phyloP scores from a whole-genome alignment of 164 flowering plant genomes.

The Macadamia integrifolia region DNA sequence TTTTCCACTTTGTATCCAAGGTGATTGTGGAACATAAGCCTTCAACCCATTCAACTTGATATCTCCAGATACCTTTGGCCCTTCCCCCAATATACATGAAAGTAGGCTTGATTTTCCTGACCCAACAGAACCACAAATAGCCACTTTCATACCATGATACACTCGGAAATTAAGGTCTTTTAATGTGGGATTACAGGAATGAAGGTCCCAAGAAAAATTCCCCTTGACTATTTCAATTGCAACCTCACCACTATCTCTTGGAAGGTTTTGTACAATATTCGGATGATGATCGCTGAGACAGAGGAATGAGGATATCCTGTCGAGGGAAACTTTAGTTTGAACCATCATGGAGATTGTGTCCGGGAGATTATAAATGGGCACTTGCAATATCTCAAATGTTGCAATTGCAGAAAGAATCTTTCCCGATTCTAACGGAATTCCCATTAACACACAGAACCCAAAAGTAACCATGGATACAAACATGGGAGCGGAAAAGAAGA shows the following conservation, averaged over 20 bases:
- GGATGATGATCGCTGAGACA: slow-evolving; percentile 44
- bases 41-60: too few species aligned
- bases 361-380: slow-evolving; percentile 62
- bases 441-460: too few species aligned
- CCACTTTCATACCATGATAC: slow-evolving; percentile 42
- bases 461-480: too few species aligned
- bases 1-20: slow-evolving; percentile 19
- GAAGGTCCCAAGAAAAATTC: slow-evolving; percentile 23
- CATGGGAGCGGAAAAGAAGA: too few species aligned
- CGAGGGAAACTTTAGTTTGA: slow-evolving; percentile 14
- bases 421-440: background rate
- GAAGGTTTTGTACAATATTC: slow-evolving; percentile 46
- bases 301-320: slow-evolving; percentile 56
- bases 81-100: too few species aligned
- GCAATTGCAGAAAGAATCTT: slow-evolving; percentile 30
- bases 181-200: slow-evolving; percentile 29
- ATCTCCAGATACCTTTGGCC: too few species aligned
- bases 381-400: slow-evolving; percentile 36
- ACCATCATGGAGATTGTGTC: slow-evolving; percentile 20
- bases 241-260: slow-evolving; percentile 30
- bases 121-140: slow-evolving; percentile 30
- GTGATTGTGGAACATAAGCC: too few species aligned
- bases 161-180: slow-evolving; percentile 35
- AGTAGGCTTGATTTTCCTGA: too few species aligned
- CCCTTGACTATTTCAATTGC: slow-evolving; percentile 57